Base-by-base conservation (phyloP, 2,329 filamentous ascomycete species). In the Phaeosphaeria sp. region DNA sequence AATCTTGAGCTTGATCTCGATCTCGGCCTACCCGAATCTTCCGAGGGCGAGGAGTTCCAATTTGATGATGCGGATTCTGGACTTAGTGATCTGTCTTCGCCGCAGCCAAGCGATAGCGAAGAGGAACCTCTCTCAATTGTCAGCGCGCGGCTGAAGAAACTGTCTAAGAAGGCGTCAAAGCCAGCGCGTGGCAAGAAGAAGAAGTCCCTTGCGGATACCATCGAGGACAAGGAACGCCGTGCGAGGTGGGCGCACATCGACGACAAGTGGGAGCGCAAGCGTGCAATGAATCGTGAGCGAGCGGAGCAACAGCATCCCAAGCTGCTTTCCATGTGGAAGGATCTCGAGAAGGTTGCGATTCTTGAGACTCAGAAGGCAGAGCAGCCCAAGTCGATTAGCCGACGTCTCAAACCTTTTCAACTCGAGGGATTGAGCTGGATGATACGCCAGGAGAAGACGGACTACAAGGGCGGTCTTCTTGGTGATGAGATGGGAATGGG, bases 401-500 rank as follows among this genome's bases (percentile, higher is more conserved):
- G 94, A 40, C 89, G 89, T 54, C 83, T 99, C 61, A 97, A 99
- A 77, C 89, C 90, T 0, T 99, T 98, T 74, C 95, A 99, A 73
- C 87, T 97, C 5, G 91, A 97, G 77, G 95, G 95, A 4, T 82
- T 99, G 40, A 89, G 92, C 50, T 99, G 95, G 95, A 96, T 99
- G 92, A 87, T 86, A 59, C 89, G 86, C 54, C 96, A 98, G 84
- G 95, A 99, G 75, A 82, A 91, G 77, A 90, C 87, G 0, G 80
- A 90, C 40, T 98, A 93, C 85, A 91, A 89, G 71, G 95, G 95
- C 18, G 95, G 95, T 15, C 83, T 99, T 2, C 85, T 99, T 1
- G 95, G 95, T 57, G 95, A 99, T 68, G 95, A 99, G 78, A 99
- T 99, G 95, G 95, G 95, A 20, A 91, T 99, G 80, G 95, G 95